A percentile compares a stretch with the other conserved stretches of the same genome.
phyloP scores from a whole-genome alignment of 345 rosid species.

The Syzygium aromaticum region DNA sequence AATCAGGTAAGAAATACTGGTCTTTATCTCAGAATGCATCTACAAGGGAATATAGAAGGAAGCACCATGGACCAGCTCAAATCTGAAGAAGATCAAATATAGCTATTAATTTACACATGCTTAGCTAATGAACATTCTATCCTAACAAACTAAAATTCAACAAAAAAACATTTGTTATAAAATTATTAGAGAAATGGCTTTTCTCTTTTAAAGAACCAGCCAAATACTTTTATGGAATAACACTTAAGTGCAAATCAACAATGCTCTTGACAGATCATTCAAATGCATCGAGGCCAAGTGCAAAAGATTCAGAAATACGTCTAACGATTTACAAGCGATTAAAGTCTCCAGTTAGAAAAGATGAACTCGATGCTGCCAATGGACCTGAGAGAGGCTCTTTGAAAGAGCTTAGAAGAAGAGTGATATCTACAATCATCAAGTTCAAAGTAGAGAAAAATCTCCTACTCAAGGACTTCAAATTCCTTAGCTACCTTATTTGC shows the following conservation, averaged over 20 bases:
- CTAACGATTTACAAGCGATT: neutral
- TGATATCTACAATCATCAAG: neutral
- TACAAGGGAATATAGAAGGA: neutral
- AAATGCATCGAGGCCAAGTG: neutral
- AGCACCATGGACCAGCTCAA: neutral
- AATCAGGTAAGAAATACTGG: neutral
- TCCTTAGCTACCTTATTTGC: neutral
- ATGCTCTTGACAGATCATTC: neutral
- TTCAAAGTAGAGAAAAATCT: neutral
- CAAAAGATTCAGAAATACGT: neutral
- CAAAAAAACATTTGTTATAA: neutral
- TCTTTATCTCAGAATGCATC: neutral
- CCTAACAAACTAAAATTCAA: neutral
- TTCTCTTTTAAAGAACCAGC: neutral
- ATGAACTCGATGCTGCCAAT: neutral
- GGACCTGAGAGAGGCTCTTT: neutral
- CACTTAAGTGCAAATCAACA: neutral
- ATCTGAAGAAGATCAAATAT: neutral
- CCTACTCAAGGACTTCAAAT: neutral
- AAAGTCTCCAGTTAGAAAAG: neutral
- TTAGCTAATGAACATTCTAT: neutral
- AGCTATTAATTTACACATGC: neutral
- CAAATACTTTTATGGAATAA: neutral
- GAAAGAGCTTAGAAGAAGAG: neutral
- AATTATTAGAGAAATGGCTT: neutral